A percentile compares a stretch with the other conserved stretches of the same genome.
Conservation (phyloP, 1,284 basidiomycete species). For the Ceratobasidium sp. region DNA sequence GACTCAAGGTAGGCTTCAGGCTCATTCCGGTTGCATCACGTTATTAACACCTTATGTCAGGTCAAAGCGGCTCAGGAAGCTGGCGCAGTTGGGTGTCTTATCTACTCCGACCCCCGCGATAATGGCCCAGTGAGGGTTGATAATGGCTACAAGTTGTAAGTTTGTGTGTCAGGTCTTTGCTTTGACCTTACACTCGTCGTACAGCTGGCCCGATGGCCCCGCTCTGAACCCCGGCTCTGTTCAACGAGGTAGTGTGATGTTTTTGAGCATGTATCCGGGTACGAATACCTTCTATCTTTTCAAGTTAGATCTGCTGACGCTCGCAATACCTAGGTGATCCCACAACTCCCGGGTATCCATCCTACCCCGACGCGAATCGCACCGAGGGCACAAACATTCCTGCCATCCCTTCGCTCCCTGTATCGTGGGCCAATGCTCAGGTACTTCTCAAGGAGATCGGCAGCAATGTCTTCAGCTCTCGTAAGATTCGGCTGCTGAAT, state of each 20-base stretch:
- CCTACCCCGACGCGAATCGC: slow-evolving; percentile 86
- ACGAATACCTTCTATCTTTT: slow-evolving; percentile 29
- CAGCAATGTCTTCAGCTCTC: slow-evolving; percentile 59
- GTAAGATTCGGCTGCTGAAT: slow-evolving; percentile 70
- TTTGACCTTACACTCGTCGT: neutral
- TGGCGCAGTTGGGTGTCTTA: slow-evolving; percentile 72
- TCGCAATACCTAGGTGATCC: slow-evolving; percentile 68
- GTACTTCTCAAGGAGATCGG: slow-evolving; percentile 69
- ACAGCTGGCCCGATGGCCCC: slow-evolving; percentile 82
- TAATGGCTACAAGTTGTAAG: slow-evolving; percentile 76
- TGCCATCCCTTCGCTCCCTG: slow-evolving; percentile 83
- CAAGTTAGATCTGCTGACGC: neutral
- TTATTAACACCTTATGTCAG: slow-evolving; percentile 56
- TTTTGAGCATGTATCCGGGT: slow-evolving; percentile 80
- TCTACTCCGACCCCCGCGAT: slow-evolving; percentile 91
- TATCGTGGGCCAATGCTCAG: slow-evolving; percentile 78
- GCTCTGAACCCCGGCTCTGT: slow-evolving; percentile 87
- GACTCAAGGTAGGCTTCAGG: slow-evolving; percentile 71
- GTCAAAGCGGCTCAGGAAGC: slow-evolving; percentile 85
- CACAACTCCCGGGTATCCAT: slow-evolving; percentile 87
- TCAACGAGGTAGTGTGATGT: slow-evolving; percentile 91
- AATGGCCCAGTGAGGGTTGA: slow-evolving; percentile 85
- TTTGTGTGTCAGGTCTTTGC: neutral
- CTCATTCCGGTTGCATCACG: neutral
- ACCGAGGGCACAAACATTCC: slow-evolving; percentile 78